A percentile compares a stretch with the other conserved stretches of the same genome.
These are phyloP conservation scores for Tetrapisispora fleetii DNA, from an alignment of 805 yeast genomes.

Conservation along the genomic window DNA sequence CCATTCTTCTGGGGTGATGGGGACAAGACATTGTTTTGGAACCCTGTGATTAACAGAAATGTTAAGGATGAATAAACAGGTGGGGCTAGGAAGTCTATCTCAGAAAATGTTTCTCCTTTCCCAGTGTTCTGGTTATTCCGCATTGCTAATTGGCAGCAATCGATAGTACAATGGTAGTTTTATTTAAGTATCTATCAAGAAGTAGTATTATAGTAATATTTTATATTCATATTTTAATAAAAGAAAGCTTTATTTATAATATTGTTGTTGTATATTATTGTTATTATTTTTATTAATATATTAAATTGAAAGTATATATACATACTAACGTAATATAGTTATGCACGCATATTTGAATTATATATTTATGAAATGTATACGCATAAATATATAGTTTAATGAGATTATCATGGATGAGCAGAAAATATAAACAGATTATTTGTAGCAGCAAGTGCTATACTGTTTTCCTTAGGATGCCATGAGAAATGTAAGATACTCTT, in stretches of 20 bases:
- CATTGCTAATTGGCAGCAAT: background rate
- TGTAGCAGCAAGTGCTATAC: conserved; percentile 97
- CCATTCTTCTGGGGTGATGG: conserved; percentile 99
- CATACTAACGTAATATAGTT: background rate
- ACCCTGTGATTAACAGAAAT: conserved; percentile 84
- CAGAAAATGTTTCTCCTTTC: too few species aligned
- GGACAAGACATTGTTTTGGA: conserved; percentile 96
- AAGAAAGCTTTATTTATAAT: background rate
- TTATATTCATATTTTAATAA: background rate
- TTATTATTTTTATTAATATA: background rate
- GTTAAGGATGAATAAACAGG: conserved; percentile 27
- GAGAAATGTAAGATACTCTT: conserved; percentile 89
- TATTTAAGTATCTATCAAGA: background rate
- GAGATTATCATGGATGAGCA: conserved; percentile 32
- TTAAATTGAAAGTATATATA: background rate
- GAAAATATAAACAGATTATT: conserved; percentile 84
- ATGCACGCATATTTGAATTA: background rate
- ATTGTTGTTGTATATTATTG: background rate
- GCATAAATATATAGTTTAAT: background rate
- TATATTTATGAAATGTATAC: background rate
- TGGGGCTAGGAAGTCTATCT: too few species aligned
- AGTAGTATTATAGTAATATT: background rate
- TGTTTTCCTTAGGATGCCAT: conserved; percentile 97
- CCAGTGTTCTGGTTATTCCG: too few species aligned
- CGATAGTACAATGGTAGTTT: background rate